Evolutionary conservation across 1,139 yeast genomes (phyloP), one percentile per base, ranked within the genome.

Genomic region (Pichia sp.): DNA sequence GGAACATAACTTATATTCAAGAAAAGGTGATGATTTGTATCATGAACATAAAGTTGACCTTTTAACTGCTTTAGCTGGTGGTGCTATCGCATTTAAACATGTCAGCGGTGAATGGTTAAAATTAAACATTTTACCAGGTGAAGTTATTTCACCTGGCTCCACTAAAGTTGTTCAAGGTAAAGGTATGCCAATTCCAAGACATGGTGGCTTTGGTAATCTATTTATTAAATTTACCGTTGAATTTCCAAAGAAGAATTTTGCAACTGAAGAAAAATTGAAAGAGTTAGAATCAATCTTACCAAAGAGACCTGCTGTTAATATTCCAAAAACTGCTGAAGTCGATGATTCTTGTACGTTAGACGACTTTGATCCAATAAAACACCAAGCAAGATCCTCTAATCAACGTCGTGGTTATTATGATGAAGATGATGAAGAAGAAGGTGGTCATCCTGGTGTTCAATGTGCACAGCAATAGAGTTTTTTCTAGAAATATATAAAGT

Each of bases 51-150:
- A 90, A 74, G 76, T 95, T 64, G 98, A 93, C 69, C 79, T 93
- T 65, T 77, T 91, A 67, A 90, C 98, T 38, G 96, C 99, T 41
- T 79, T 93, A 63, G 95, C 97, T 46, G 99, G 99, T 69, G 99
- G 99, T 62, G 84, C 84, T 57, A 77, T 93, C 67, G 84, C 87
- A 34, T 76, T 95, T 69, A 80, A 89, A 74, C 97, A 93, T 66
- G 81, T 86, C 52, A 84, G 89, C 57, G 95, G 95, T 60, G 97
- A 90, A 63, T 89, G 81, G 77, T 75, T 93, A 66, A 88, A 90
- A 78, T 81, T 90, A 53, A 76, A 79, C 48, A 82, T 91, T 60
- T 75, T 84, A 55, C 95, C 98, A 51, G 99, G 99, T 69, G 97
- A 91, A 73, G 90, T 91, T 56, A 87, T 95, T 59, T 67, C 91